Conservation (phyloP, 2,329 filamentous ascomycete genomes). For the Epichloe festucae region DNA sequence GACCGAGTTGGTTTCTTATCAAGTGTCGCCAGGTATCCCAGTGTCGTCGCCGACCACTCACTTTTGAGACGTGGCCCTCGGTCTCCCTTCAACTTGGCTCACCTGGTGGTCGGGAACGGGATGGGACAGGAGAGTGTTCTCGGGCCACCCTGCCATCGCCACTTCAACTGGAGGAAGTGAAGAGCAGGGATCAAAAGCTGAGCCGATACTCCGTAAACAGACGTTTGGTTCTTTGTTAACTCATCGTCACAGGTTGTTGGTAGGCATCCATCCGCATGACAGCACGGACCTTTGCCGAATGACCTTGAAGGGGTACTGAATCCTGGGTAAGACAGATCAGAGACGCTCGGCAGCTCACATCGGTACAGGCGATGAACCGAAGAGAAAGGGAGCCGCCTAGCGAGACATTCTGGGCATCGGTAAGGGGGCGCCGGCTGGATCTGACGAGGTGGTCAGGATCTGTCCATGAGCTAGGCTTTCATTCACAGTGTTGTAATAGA, state of each 20-base stretch:
- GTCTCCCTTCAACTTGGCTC: neutral
- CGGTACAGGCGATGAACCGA: neutral
- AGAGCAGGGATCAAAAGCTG: neutral
- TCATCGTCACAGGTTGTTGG: no score
- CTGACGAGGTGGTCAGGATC: neutral
- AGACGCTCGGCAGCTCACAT: neutral
- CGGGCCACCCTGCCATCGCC: neutral
- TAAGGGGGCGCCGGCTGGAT: neutral
- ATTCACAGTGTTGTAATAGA: neutral
- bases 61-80: neutral
- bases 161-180: neutral
- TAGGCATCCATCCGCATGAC: neutral
- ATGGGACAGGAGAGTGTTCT: neutral
- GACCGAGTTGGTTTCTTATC: neutral
- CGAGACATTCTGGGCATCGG: neutral
- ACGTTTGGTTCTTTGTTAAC: no score
- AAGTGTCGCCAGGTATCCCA: neutral
- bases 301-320: neutral
- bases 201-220: neutral
- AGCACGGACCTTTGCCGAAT: neutral
- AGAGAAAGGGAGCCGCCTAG: slow-evolving; percentile 1
- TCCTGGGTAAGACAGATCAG: slow-evolving; percentile 1
- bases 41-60: neutral
- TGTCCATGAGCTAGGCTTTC: no score
- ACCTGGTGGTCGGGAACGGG: neutral